Evolutionary conservation across 345 rosid genomes (phyloP).

Genomic region (Limnanthes douglasii): DNA sequence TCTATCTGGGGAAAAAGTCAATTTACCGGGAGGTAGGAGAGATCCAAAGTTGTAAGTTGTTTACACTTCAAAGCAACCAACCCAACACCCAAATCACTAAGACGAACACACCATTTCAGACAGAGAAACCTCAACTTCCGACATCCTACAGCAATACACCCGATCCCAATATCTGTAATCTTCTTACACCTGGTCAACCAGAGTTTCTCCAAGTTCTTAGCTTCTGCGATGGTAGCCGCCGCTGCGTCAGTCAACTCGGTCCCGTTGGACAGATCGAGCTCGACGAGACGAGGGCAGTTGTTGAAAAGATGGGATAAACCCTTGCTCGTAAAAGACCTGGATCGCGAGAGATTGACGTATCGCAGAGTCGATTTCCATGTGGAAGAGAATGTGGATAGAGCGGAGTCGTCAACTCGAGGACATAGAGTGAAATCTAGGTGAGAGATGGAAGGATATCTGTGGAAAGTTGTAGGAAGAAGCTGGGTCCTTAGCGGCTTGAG

Average conservation of each 20-base stretch:
- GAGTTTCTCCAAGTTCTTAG: constrained; percentile 20
- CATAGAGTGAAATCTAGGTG: constrained; percentile 30
- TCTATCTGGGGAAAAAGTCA: not conserved
- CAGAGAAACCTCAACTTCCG: constrained; percentile 21
- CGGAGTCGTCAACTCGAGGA: constrained; percentile 19
- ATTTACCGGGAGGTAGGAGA: constrained; percentile 29
- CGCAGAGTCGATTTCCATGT: constrained; percentile 14
- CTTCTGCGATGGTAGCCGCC: constrained; percentile 26
- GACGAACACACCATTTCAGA: constrained; percentile 35
- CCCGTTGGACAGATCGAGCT: constrained; percentile 23
- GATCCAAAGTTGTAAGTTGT: constrained; percentile 23
- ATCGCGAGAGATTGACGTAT: constrained; percentile 22
- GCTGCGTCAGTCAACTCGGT: constrained; percentile 25
- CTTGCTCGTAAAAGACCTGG: constrained; percentile 19
- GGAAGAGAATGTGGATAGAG: constrained; percentile 13
- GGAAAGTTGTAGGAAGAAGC: constrained; percentile 13
- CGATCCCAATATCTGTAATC: constrained; percentile 37
- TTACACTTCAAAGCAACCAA: constrained; percentile 32
- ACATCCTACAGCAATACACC: constrained; percentile 34
- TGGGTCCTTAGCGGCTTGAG: constrained; percentile 22
- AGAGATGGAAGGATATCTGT: constrained; percentile 14
- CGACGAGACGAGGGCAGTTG: constrained; percentile 16
- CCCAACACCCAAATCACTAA: constrained; percentile 32
- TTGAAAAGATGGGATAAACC: constrained; percentile 17
- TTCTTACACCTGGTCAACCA: constrained; percentile 28